These are phyloP conservation scores for Fusarium brachygibbosum DNA, from an alignment of 2,329 filamentous ascomycete genomes.

Conservation along the genomic window DNA sequence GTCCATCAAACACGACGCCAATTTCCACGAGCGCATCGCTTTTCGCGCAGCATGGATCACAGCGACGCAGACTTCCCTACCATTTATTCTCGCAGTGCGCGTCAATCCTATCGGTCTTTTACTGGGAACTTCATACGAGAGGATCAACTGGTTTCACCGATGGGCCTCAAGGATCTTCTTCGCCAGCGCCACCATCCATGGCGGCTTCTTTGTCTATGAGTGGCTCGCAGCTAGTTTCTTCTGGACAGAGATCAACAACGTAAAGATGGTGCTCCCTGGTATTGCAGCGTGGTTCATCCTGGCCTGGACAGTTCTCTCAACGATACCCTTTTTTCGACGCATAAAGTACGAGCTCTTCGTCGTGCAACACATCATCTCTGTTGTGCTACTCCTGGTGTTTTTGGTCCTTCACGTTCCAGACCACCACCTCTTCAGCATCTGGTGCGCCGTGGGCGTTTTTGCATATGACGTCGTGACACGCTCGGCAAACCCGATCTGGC, in stretches of 20 bases:
- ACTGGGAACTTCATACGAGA: conserved; percentile 46
- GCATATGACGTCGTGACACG: conserved; percentile 46
- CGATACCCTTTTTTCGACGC: conserved; percentile 43
- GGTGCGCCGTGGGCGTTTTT: conserved; percentile 48
- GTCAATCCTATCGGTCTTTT: conserved; percentile 45
- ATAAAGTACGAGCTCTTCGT: conserved; percentile 50
- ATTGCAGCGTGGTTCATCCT: conserved; percentile 47
- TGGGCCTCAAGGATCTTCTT: conserved; percentile 46
- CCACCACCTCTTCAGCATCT: conserved; percentile 48
- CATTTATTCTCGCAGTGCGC: conserved; percentile 44
- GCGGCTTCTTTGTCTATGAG: conserved; percentile 44
- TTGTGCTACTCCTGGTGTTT: conserved; percentile 41
- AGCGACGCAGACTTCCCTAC: conserved; percentile 42
- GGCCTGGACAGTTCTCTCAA: conserved; percentile 46
- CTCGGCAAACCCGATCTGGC: conserved; percentile 47
- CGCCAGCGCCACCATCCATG: conserved; percentile 46
- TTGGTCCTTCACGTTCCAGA: conserved; percentile 46
- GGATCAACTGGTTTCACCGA: conserved; percentile 47
- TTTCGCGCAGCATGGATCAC: conserved; percentile 49
- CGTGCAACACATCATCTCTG: conserved; percentile 46
- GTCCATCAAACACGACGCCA: conserved; percentile 47
- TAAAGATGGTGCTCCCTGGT: conserved; percentile 48
- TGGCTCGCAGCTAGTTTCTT: conserved; percentile 47
- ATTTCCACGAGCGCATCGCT: conserved; percentile 45
- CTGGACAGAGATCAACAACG: conserved; percentile 45